Base-by-base conservation (phyloP, 331 rosid species). In the Telfairia occidentalis region DNA sequence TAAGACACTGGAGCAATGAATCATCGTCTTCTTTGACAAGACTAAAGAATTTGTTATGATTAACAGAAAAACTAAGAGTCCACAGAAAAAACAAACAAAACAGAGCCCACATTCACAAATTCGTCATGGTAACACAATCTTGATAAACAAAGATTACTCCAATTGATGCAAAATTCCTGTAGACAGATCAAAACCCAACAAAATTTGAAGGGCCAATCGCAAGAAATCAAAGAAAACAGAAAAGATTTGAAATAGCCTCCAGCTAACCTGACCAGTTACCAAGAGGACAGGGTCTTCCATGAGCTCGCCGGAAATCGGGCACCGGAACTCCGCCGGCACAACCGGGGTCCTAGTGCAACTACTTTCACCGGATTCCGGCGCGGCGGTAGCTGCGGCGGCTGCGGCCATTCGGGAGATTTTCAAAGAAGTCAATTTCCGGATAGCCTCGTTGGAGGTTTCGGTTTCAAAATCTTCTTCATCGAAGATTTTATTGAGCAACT, bases 261-360 rank as follows among this genome's bases (percentile, higher is more conserved):
- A 1, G 0, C 40, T 34, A 48, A 90, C 98, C 96, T 87, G 92
- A 45, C 98, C 97, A 50, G 92, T 87, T 74, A 85, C 81, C 77
- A 90, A 81, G 78, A 90, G 75, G 73, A 92, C 96, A 74, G 98
- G 98, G 60, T 92, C 98, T 18, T 24, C 54, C 96, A 92, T 92
- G 82, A 92, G 37, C 5, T 40, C 35, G 11, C 37, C 74, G 13
- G 96, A 90, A 60, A 92, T 90, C 78, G 97, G 96, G 45, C 97
- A 92, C 23, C 86, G 87, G 59, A 90, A 92, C 54, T 82, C 76
- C 4, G 83, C 66, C 57, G 96, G 97, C 67, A 81, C 67, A 61
- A 34, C 11, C 29, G 66, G 77, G 3, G 69, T 6, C 5, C 4
- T 32, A 58, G 4, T 21, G 66, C 3, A 34, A 37, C 53, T 23